Percentiles rank a stretch among this genome's conserved stretches.
Evolutionary conservation across 2,329 filamentous ascomycete species (phyloP).

Genomic region (Colletotrichum spinosum): DNA sequence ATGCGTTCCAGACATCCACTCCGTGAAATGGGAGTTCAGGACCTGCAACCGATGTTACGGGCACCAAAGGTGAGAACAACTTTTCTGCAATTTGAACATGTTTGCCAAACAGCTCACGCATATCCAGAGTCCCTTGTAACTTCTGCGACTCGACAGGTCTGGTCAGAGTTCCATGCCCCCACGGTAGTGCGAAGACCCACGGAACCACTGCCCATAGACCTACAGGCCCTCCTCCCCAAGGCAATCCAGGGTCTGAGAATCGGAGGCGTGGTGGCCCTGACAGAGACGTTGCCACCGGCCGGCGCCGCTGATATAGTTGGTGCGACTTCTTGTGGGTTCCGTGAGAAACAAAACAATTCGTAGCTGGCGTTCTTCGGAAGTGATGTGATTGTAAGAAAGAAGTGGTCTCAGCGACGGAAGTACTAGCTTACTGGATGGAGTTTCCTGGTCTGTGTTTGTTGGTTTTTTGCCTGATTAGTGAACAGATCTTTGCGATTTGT

Average conservation of each 20-base stretch:
- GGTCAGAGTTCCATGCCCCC: conserved; percentile 33
- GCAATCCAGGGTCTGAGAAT: conserved; percentile 15
- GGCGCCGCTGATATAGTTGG: neutral
- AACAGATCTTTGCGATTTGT: too few species aligned
- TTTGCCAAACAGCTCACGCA: conserved; percentile 2
- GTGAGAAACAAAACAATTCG: neutral
- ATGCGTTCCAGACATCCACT: conserved; percentile 37
- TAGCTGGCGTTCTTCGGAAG: too few species aligned
- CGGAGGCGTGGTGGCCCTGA: conserved; percentile 11
- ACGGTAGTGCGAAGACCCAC: conserved; percentile 13
- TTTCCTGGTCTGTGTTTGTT: too few species aligned
- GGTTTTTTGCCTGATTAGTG: too few species aligned
- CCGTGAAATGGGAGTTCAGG: conserved; percentile 32
- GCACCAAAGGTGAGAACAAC: conserved; percentile 15
- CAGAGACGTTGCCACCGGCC: conserved; percentile 22
- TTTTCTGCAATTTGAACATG: neutral
- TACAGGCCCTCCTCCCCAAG: conserved; percentile 7
- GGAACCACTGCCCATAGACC: conserved; percentile 5
- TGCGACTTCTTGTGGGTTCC: neutral
- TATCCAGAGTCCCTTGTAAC: conserved; percentile 15
- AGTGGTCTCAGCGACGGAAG: too few species aligned
- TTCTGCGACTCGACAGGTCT: conserved; percentile 28
- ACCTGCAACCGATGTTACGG: conserved; percentile 31
- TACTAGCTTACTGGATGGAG: too few species aligned
- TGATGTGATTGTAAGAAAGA: too few species aligned